Percentiles rank a stretch among this genome's conserved stretches.
Evolutionary conservation across 1,284 basidiomycete species (phyloP).

Genomic region (Tetrapyrgos nigripes): DNA sequence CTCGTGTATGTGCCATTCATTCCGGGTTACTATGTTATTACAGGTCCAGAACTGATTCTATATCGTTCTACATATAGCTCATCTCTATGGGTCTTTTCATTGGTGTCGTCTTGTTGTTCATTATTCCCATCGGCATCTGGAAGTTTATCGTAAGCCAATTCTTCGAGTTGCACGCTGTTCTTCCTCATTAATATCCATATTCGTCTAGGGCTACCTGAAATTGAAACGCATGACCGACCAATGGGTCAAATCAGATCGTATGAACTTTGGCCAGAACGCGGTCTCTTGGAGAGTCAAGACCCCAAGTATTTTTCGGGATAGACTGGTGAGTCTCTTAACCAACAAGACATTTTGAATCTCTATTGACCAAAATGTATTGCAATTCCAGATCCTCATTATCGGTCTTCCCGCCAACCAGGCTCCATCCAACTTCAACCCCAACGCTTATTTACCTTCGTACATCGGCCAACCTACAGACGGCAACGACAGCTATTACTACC

Average conservation of each 20-base stretch:
- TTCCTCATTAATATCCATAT: not conserved
- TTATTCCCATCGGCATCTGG: conserved; percentile 53
- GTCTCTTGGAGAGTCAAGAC: conserved; percentile 51
- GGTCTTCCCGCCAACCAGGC: conserved; percentile 40
- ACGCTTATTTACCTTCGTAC: conserved; percentile 50
- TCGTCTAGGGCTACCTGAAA: conserved; percentile 48
- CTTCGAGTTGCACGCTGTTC: not conserved
- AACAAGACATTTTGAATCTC: not conserved
- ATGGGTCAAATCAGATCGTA: conserved; percentile 52
- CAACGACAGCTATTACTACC: conserved; percentile 31
- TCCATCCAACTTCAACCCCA: conserved; percentile 49
- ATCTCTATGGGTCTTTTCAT: conserved; percentile 46
- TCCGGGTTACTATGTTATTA: conserved; percentile 36
- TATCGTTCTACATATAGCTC: conserved; percentile 37
- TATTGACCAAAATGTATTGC: conserved; percentile 3
- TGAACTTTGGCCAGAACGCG: conserved; percentile 30
- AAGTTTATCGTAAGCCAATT: conserved; percentile 48
- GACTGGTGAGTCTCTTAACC: conserved; percentile 40
- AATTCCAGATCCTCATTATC: conserved; percentile 45
- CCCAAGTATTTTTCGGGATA: conserved; percentile 48
- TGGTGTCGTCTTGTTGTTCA: conserved; percentile 47
- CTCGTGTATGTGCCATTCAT: conserved; percentile 3
- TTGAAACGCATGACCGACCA: conserved; percentile 44
- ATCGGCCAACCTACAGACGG: conserved; percentile 29
- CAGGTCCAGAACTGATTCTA: conserved; percentile 10